These are phyloP conservation scores for Gardenia jasminoides DNA, from an alignment of 257 asterid genomes.

Conservation along the genomic window DNA sequence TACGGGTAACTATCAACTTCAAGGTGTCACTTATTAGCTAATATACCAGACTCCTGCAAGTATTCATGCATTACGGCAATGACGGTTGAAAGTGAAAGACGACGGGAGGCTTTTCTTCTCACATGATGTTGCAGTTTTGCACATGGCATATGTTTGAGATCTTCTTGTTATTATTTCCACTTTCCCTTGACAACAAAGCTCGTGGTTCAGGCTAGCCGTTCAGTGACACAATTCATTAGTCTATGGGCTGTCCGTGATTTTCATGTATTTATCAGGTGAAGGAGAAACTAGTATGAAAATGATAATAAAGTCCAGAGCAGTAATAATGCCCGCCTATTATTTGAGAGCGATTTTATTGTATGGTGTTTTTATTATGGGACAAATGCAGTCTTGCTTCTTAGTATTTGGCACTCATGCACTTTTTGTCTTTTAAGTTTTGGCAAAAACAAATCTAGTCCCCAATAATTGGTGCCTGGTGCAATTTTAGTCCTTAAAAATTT, in stretches of 20 bases:
- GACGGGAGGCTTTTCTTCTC: not conserved
- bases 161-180: not conserved
- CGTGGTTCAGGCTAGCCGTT: not conserved
- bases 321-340: not conserved
- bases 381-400: too few species aligned
- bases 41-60: not conserved
- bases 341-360: not conserved
- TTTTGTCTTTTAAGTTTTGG: too few species aligned
- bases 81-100: not conserved
- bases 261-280: not conserved
- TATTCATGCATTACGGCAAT: not conserved
- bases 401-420: too few species aligned
- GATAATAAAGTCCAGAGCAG: not conserved
- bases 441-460: too few species aligned
- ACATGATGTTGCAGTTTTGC: constrained; percentile 7
- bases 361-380: too few species aligned
- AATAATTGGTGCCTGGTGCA: too few species aligned
- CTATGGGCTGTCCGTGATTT: not conserved
- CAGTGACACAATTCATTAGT: not conserved
- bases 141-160: not conserved
- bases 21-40: not conserved
- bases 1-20: not conserved
- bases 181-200: not conserved
- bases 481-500: too few species aligned
- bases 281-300: not conserved